These are phyloP conservation scores for Rhamnella rubrinervis DNA, from an alignment of 331 rosid species.

Conservation along the genomic window DNA sequence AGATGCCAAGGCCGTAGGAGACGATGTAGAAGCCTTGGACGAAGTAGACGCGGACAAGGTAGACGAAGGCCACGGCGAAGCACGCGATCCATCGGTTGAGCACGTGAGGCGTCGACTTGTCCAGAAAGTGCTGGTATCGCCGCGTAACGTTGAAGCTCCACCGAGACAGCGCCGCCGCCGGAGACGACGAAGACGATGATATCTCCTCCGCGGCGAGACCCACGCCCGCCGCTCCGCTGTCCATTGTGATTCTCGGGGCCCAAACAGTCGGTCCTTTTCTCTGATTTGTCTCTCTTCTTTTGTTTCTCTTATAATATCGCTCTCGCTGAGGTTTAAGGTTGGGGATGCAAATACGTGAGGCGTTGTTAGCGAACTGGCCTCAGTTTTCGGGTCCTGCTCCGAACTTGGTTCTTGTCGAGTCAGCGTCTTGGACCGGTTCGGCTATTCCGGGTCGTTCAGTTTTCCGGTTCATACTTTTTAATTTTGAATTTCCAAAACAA, in stretches of 20 bases:
- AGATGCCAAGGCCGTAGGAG: constrained; percentile 82
- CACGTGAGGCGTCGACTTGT: constrained; percentile 67
- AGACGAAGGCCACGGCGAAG: constrained; percentile 44
- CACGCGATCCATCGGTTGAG: constrained; percentile 70
- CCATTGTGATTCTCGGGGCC: constrained; percentile 32
- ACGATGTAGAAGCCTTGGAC: constrained; percentile 88
- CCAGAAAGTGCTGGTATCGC: constrained; percentile 68
- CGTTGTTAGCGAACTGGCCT: background rate
- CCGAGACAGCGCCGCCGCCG: constrained; percentile 38
- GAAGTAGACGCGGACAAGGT: constrained; percentile 65
- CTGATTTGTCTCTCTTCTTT: background rate
- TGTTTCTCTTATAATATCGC: background rate
- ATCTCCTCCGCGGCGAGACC: constrained; percentile 32
- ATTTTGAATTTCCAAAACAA: too few relatives aligned
- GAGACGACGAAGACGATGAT: constrained; percentile 34
- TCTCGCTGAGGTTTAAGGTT: background rate
- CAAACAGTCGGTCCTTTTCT: background rate
- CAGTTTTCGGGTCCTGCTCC: constrained; percentile 14
- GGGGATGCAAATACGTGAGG: background rate
- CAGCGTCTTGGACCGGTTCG: constrained; percentile 11
- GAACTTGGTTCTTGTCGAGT: background rate
- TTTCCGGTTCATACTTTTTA: background rate
- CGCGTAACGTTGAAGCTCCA: constrained; percentile 48
- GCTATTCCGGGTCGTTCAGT: background rate
- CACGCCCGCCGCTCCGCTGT: constrained; percentile 47